Evolutionary conservation across 768 basidiomycete genomes (phyloP).

Genomic region (Amanita inopinata): DNA sequence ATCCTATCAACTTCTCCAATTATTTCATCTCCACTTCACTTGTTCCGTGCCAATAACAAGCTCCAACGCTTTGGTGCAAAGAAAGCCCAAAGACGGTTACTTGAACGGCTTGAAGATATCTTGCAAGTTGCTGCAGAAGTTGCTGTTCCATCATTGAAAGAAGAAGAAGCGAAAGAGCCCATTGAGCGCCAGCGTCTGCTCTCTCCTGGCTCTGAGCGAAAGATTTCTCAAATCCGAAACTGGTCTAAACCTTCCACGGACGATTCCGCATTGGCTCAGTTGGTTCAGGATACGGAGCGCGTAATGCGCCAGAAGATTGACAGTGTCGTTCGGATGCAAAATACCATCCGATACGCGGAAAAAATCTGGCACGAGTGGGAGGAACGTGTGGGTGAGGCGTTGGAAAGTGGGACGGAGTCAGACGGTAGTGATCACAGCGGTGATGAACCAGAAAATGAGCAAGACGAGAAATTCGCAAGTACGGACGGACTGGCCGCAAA

Average conservation of each 20-base stretch:
- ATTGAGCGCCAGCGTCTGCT: constrained; percentile 89
- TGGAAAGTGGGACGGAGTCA: constrained; percentile 47
- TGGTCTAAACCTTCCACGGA: constrained; percentile 85
- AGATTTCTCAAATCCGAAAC: constrained; percentile 70
- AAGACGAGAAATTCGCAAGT: constrained; percentile 28
- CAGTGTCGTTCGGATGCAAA: constrained; percentile 91
- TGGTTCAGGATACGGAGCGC: constrained; percentile 81
- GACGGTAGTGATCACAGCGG: constrained; percentile 31
- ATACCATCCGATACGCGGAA: constrained; percentile 93
- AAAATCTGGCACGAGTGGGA: constrained; percentile 98
- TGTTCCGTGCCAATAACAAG: constrained; percentile 60
- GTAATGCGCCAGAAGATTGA: constrained; percentile 91
- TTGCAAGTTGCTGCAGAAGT: constrained; percentile 73
- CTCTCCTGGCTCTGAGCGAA: constrained; percentile 82
- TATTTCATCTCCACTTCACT: constrained; percentile 64
- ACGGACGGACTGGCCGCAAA: constrained; percentile 19
- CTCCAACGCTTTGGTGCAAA: constrained; percentile 75
- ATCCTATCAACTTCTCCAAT: constrained; percentile 69
- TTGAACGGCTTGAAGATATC: constrained; percentile 85
- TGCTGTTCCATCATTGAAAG: constrained; percentile 79
- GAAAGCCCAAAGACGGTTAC: constrained; percentile 68
- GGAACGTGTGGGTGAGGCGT: constrained; percentile 64
- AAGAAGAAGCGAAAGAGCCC: constrained; percentile 85
- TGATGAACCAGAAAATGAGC: constrained; percentile 32
- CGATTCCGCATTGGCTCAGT: constrained; percentile 73